phyloP scores from a whole-genome alignment of 1,139 yeast genomes.

The Pichia sp. region DNA sequence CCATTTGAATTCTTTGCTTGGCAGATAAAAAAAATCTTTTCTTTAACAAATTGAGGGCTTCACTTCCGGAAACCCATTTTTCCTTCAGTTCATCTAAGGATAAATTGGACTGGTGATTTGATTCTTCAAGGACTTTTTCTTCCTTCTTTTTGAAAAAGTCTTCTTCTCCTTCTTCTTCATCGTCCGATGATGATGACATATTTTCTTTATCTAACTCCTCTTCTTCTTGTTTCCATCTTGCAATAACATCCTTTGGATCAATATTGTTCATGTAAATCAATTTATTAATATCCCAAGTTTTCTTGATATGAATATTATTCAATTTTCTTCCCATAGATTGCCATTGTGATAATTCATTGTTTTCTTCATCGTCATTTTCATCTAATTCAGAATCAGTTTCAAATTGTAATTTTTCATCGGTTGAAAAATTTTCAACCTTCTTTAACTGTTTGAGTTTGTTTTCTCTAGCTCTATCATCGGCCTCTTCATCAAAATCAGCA shows the following conservation, averaged over 20 bases:
- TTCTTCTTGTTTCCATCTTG: conserved; percentile 62
- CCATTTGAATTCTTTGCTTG: conserved; percentile 34
- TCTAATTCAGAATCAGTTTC: conserved; percentile 41
- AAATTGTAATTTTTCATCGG: conserved; percentile 33
- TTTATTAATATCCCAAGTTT: conserved; percentile 76
- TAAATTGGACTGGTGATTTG: conserved; percentile 26
- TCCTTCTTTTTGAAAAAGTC: conserved; percentile 62
- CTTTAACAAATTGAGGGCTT: conserved; percentile 44
- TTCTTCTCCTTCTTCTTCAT: conserved; percentile 54
- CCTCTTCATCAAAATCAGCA: conserved; percentile 31
- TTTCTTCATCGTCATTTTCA: conserved; percentile 29
- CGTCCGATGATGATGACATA: conserved; percentile 33
- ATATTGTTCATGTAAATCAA: conserved; percentile 72
- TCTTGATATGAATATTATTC: conserved; percentile 35
- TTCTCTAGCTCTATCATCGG: conserved; percentile 28
- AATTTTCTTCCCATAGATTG: conserved; percentile 33
- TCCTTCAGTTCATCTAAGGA: conserved; percentile 44
- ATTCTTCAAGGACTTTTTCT: conserved; percentile 16
- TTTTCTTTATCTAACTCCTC: conserved; percentile 26
- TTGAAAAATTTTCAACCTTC: conserved; percentile 32
- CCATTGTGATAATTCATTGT: conserved; percentile 28
- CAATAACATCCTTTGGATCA: conserved; percentile 67
- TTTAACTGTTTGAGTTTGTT: conserved; percentile 40
- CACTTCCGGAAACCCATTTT: conserved; percentile 42
- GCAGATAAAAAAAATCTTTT: conserved; percentile 68